Base-by-base conservation (phyloP, 2,329 filamentous ascomycete species). In the Decorospora gaudefroyi region DNA sequence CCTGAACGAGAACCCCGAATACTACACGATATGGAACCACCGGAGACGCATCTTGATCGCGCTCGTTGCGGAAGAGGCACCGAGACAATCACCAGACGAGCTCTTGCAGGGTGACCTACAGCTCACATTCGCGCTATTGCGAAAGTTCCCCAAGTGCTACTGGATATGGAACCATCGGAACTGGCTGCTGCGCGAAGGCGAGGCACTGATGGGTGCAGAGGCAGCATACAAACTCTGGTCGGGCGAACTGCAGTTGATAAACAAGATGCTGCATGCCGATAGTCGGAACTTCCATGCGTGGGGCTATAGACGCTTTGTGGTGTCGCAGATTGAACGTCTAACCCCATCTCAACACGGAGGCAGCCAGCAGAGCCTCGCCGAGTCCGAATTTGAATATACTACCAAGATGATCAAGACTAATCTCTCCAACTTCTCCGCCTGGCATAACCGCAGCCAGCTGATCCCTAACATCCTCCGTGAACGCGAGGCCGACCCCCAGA, bases 141-240 rank as follows among this genome's bases (percentile, higher is more conserved):
- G 88, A 53, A 83, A 90, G 55, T 92, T 84, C 55, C 93, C 93
- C 5, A 99, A 99, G 70, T 97, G 93, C 77, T 99, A 99, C 75
- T 97, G 93, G 92, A 92, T 99, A 63, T 99, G 93, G 93, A 95
- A 96, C 59, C 92, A 96, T 71, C 85, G 93, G 18, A 73, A 86
- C 31, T 99, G 93, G 91, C 76, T 92, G 3, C 76, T 99, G 10
- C 76, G 85, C 41, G 82, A 89, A 67, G 84, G 85, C 22, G 87
- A 86, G 32, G 67, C 77, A 9, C 76, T 84, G 12, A 76, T 96
- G 7, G 79, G 83, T 2, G 51, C 71, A 1, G 44, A 74, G 0
- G 65, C 74, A 11, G 82, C 89, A 2, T 78, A 80, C 15, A 72
- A 77, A 26, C 76, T 96, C 35, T 99, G 93, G 93, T 77, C 86